A percentile compares a stretch with the other conserved stretches of the same genome.
Conservation (phyloP, 2,329 filamentous ascomycete species). For the Colletotrichum camelliae region DNA sequence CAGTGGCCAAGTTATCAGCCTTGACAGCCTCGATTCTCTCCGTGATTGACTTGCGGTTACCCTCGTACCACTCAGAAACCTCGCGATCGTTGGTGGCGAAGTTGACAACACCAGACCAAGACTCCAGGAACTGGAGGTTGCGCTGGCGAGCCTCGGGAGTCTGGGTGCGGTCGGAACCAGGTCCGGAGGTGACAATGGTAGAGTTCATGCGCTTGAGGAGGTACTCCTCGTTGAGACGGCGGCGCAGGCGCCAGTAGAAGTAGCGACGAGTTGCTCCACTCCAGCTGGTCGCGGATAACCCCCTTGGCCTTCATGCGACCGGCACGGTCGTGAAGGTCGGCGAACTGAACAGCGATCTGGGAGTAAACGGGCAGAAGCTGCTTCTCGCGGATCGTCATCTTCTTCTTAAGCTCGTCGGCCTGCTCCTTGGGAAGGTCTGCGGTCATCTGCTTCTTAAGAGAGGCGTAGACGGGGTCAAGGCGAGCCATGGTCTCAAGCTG, state of each 20-base stretch:
- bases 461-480: conserved; percentile 82
- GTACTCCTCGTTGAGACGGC: conserved; percentile 95
- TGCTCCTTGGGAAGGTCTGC: conserved; percentile 75
- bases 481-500: conserved; percentile 98
- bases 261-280: conserved; percentile 92
- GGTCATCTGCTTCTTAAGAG: conserved; percentile 79
- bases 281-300: conserved; percentile 81
- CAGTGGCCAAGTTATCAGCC: conserved; percentile 66
- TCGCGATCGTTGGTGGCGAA: conserved; percentile 82
- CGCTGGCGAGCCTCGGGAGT: conserved; percentile 62
- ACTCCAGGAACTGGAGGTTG: conserved; percentile 77
- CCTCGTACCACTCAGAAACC: conserved; percentile 95
- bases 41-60: conserved; percentile 83
- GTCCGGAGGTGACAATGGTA: conserved; percentile 40
- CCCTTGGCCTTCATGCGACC: conserved; percentile 99
- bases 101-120: conserved; percentile 80
- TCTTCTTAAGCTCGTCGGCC: conserved; percentile 77
- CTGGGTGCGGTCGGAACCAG: conserved; percentile 42
- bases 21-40: conserved; percentile 87
- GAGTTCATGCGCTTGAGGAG: conserved; percentile 86
- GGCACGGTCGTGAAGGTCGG: conserved; percentile 94
- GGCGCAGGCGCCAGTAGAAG: conserved; percentile 99
- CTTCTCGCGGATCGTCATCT: conserved; percentile 87
- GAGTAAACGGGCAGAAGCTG: conserved; percentile 89
- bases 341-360: conserved; percentile 96